Base-by-base conservation (phyloP, 2,329 filamentous ascomycete species). In the Neodidymelliopsis sp. region DNA sequence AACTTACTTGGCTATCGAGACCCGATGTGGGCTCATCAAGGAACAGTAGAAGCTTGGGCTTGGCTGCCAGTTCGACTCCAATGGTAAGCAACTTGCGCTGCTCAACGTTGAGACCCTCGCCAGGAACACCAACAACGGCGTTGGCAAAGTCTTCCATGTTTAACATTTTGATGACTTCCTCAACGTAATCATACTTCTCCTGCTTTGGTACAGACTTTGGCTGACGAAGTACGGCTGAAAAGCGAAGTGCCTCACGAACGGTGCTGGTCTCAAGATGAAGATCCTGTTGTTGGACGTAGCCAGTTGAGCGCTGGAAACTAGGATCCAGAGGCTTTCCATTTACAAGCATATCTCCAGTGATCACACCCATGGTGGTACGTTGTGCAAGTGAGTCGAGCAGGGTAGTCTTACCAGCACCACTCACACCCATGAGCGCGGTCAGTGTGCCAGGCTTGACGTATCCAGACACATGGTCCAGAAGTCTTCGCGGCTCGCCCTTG, bases 71-170 rank as follows among this genome's bases (percentile, higher is more conserved):
- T 64, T 90, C 87, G 8, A 89, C 86, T 53, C 85, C 87, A 50
- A 90, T 90, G 0, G 87, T 89, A 7, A 89, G 75, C 37, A 86
- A 78, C 71, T 90, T 90, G 49, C 84, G 79, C 66, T 89, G 84
- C 67, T 89, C 86, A 4, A 89, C 85, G 9, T 84, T 85, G 11
- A 89, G 75, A 81, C 81, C 84, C 44, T 79, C 80, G 1, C 84
- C 85, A 0, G 84, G 82, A 0, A 82, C 76, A 53, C 86, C 86
- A 20, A 88, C 84, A 2, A 88, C 78, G 0, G 84, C 84, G 33
- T 87, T 82, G 10, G 84, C 83, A 48, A 86, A 88, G 42, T 87
- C 84, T 20, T 81, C 74, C 84, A 88, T 87, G 65, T 84, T 81
- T 18, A 88, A 76, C 76, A 88, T 82, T 65, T 80, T 79, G 60